Evolutionary conservation across 768 basidiomycete genomes (phyloP), one percentile per base, ranked within the genome.

Genomic region (Panellus pusillus): DNA sequence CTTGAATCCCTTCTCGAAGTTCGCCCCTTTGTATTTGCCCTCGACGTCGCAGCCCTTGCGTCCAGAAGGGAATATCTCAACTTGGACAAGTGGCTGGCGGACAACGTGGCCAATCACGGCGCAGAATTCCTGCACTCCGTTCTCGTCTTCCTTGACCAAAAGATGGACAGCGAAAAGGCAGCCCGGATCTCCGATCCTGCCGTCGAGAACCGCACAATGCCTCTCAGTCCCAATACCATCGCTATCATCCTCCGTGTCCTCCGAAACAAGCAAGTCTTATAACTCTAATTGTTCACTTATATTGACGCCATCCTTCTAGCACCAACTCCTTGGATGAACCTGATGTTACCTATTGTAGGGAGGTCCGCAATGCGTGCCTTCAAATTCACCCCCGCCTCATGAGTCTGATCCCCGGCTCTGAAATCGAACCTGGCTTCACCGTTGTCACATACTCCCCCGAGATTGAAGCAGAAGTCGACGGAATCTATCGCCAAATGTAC

Each of bases 401-500:
- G 91, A 94, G 86, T 68, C 81, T 99, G 18, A 81, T 82, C 17
- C 95, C 97, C 17, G 85, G 84, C 38, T 81, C 86, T 18, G 94
- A 98, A 57, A 78, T 81, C 19, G 96, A 98, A 67, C 93, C 94
- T 18, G 96, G 95, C 19, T 89, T 96, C 67, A 79, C 84, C 5
- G 95, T 97, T 18, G 84, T 95, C 66, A 86, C 76, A 54, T 98
- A 97, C 72, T 78, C 91, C 6, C 71, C 86, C 44, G 95, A 98
- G 63, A 89, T 96, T 50, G 93, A 97, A 68, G 77, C 83, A 11
- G 94, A 98, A 72, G 94, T 97, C 52, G 97, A 98, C 62, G 79
- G 84, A 47, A 94, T 97, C 68, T 98, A 96, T 79, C 94, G 93
- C 70, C 87, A 93, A 70, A 97, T 99, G 94, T 99, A 98, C 70